These are phyloP conservation scores for Cephaloascus fragrans DNA, from an alignment of 805 yeast species.

Conservation along the genomic window DNA sequence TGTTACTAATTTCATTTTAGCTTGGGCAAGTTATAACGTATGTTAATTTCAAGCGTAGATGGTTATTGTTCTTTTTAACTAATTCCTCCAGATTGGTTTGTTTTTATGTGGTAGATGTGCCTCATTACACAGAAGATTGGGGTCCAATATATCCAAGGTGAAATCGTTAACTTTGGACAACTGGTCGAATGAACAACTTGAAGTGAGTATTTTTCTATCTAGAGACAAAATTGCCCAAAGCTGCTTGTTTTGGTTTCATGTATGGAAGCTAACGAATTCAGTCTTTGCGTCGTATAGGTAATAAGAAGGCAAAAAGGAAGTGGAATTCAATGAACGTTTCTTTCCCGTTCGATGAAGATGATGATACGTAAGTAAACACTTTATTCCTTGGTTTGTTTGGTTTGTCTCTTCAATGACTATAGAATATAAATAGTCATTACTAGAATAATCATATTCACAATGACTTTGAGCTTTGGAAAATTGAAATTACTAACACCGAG, in stretches of 20 bases:
- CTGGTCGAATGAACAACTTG: slow-evolving; percentile 55
- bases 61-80: too few species aligned
- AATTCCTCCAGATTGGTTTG: too few species aligned
- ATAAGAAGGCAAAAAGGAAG: slow-evolving; percentile 42
- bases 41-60: neutral
- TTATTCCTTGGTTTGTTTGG: too few species aligned
- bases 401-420: too few species aligned
- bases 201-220: slow-evolving; percentile 8
- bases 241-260: slow-evolving; percentile 13
- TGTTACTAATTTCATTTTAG: neutral
- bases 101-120: slow-evolving; percentile 84
- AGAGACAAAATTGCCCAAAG: too few species aligned
- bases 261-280: neutral
- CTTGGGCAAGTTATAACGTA: slow-evolving; percentile 1
- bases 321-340: slow-evolving; percentile 68
- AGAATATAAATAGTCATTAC: too few species aligned
- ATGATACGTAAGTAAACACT: slow-evolving; percentile 34
- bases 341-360: slow-evolving; percentile 71
- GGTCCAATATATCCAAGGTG: slow-evolving; percentile 51
- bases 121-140: slow-evolving; percentile 60
- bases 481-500: too few species aligned
- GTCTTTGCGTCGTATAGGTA: slow-evolving; percentile 39
- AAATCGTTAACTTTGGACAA: slow-evolving; percentile 66
- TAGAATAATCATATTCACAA: too few species aligned
- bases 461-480: too few species aligned